Conservation (phyloP, 2,329 filamentous ascomycete species). For the Aspergillus sp. region DNA sequence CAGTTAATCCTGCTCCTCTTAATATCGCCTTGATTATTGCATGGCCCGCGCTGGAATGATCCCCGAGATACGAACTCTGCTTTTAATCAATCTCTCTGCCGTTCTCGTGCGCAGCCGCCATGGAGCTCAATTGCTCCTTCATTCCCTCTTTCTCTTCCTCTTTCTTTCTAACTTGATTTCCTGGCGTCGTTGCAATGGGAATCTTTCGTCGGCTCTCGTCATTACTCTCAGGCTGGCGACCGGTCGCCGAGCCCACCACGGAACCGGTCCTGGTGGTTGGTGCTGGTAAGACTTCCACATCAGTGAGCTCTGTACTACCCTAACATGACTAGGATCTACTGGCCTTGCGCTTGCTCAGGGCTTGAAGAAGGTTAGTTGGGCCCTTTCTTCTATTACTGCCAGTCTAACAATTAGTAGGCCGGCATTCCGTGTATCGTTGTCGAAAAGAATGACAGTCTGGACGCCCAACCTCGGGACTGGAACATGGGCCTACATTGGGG, state of each 20-base stretch:
- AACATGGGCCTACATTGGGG: constrained; percentile 42
- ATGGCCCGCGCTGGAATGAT: background rate
- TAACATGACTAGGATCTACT: constrained; percentile 41
- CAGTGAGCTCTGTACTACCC: background rate
- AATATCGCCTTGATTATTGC: background rate
- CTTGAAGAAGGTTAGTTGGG: constrained; percentile 39
- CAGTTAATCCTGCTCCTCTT: background rate
- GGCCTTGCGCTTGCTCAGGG: constrained; percentile 49
- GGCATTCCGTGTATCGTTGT: constrained; percentile 31
- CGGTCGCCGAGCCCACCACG: background rate
- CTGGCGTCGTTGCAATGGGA: background rate
- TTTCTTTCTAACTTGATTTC: background rate
- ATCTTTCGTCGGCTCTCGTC: constrained; percentile 1
- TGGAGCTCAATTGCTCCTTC: background rate
- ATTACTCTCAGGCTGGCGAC: background rate
- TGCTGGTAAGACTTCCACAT: constrained; percentile 20
- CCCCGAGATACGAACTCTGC: background rate
- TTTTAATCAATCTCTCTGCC: background rate
- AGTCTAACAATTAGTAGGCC: constrained; percentile 20
- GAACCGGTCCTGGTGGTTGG: constrained; percentile 25
- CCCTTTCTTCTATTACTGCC: background rate
- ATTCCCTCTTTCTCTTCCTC: background rate
- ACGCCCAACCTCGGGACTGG: constrained; percentile 34
- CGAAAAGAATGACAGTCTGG: constrained; percentile 30
- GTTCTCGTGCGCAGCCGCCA: background rate